phyloP scores from a whole-genome alignment of 2,329 filamentous ascomycete species.

The Periconia macrospinosa region DNA sequence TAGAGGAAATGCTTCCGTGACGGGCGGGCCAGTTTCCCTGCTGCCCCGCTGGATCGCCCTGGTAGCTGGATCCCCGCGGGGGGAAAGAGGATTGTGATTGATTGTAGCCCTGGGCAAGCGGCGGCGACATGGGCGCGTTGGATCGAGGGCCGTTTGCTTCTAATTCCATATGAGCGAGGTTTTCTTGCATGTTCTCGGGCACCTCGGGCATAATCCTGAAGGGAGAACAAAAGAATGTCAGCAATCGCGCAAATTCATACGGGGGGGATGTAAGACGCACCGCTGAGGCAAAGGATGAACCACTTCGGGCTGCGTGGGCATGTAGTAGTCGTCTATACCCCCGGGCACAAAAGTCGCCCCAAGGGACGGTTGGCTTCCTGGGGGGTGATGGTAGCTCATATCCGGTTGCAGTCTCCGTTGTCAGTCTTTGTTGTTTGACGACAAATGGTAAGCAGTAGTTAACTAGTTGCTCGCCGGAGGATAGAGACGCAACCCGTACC shows the following conservation, averaged over 20 bases:
- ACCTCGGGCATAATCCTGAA: conserved; percentile 90
- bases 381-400: conserved; percentile 40
- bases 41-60: conserved; percentile 20
- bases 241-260: conserved; percentile 27
- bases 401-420: conserved; percentile 11
- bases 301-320: conserved; percentile 58
- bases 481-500: no score
- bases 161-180: conserved; percentile 86
- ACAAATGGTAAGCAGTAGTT: no score
- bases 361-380: conserved; percentile 24
- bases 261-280: conserved; percentile 48
- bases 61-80: conserved; percentile 34
- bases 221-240: conserved; percentile 25
- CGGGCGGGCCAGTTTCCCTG: conserved; percentile 34
- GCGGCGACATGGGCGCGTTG: conserved; percentile 31
- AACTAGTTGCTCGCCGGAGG: no score
- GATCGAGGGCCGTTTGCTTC: conserved; percentile 61
- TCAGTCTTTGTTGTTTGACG: background rate
- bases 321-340: conserved; percentile 68
- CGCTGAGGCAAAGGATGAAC: conserved; percentile 71
- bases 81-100: conserved; percentile 28
- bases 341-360: conserved; percentile 65
- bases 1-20: conserved; percentile 40
- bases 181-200: conserved; percentile 94
- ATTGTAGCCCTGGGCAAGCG: conserved; percentile 31